These are phyloP conservation scores for Diphasiastrum complanatum DNA, from an alignment of 83 land plant species.

Conservation along the genomic window DNA sequence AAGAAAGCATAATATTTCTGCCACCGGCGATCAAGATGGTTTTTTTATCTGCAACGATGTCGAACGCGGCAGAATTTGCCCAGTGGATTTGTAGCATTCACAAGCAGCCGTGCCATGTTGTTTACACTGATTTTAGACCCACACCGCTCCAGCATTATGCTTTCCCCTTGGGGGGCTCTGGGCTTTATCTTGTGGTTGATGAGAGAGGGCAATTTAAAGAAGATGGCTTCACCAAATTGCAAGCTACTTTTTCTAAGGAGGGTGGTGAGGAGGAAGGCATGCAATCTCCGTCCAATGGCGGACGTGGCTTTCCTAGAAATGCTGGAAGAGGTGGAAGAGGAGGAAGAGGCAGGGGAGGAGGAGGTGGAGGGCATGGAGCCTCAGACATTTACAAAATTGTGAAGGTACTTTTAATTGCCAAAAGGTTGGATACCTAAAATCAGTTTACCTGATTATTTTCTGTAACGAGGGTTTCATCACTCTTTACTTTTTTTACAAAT, in stretches of 20 bases:
- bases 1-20: constrained; percentile 79
- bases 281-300: constrained; percentile 13
- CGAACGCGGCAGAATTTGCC: constrained; percentile 84
- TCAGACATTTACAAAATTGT: constrained; percentile 78
- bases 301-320: constrained; percentile 13
- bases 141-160: constrained; percentile 82
- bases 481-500: too few relatives aligned
- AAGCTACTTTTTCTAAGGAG: constrained; percentile 46
- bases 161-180: constrained; percentile 69
- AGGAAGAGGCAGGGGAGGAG: constrained; percentile 42
- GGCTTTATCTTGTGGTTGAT: constrained; percentile 74
- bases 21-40: constrained; percentile 87
- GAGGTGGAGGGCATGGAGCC: constrained; percentile 21
- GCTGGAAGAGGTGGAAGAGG: constrained; percentile 22
- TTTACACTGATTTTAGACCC: constrained; percentile 82
- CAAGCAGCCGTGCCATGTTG: constrained; percentile 82
- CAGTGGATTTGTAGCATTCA: constrained; percentile 84
- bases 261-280: constrained; percentile 20
- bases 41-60: constrained; percentile 84
- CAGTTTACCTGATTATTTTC: background rate
- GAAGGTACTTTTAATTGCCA: constrained; percentile 45
- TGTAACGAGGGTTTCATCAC: too few relatives aligned
- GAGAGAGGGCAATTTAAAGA: constrained; percentile 79
- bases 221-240: constrained; percentile 56
- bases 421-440: background rate